A percentile compares a stretch with the other conserved stretches of the same genome.
phyloP scores from a whole-genome alignment of 2,329 filamentous ascomycete genomes.

The Metarhizium guizhouense region DNA sequence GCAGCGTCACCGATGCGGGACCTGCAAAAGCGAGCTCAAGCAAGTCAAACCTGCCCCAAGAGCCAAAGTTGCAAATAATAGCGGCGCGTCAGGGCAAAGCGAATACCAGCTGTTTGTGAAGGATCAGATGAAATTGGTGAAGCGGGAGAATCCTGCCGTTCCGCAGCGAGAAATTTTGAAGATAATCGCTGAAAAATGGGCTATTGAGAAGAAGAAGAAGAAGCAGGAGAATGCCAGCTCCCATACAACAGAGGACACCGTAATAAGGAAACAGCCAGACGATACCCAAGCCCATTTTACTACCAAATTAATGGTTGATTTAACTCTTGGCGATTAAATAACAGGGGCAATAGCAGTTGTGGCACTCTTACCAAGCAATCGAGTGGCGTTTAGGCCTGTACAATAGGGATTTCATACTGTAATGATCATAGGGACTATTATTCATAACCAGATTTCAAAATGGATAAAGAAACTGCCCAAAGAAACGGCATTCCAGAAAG shows the following conservation, averaged over 20 bases:
- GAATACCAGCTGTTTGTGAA: constrained; percentile 51
- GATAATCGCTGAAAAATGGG: constrained; percentile 55
- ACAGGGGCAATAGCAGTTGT: not conserved
- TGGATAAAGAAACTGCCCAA: not conserved
- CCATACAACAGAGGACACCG: not conserved
- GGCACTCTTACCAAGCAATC: not conserved
- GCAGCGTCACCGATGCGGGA: constrained; percentile 61
- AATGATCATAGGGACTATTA: not conserved
- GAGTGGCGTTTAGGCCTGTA: not conserved
- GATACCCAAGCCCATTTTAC: constrained; percentile 6
- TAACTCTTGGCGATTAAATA: constrained; percentile 14
- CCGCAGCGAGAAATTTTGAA: constrained; percentile 63
- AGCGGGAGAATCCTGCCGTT: constrained; percentile 43
- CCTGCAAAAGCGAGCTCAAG: constrained; percentile 59
- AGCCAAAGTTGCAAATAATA: constrained; percentile 7
- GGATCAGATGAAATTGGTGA: constrained; percentile 56
- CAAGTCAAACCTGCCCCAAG: constrained; percentile 72
- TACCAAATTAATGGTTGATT: constrained; percentile 14
- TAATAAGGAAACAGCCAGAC: not conserved
- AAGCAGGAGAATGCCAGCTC: constrained; percentile 20
- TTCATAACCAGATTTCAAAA: not conserved
- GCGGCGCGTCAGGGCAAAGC: constrained; percentile 20
- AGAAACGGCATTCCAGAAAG: not conserved
- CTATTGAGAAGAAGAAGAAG: constrained; percentile 33
- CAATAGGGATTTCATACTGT: not conserved